Evolutionary conservation across 768 basidiomycete species (phyloP), one percentile per base, ranked within the genome.

Genomic region (Mycena sanguinolenta): DNA sequence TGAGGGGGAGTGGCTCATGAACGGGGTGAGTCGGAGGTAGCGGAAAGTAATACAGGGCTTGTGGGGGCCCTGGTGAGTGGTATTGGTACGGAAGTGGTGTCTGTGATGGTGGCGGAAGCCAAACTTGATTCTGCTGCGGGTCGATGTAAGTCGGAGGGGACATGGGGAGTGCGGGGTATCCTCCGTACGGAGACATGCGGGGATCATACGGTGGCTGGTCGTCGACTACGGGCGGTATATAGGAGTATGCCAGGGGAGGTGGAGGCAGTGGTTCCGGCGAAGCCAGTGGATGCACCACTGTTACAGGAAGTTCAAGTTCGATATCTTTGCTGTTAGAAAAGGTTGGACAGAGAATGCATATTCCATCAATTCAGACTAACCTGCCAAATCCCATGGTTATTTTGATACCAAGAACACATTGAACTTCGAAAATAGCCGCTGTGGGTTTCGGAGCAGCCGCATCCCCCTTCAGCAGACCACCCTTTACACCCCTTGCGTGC

Each of bases 321-420:
- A 93, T 86, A 76, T 95, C 92, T 78, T 93, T 94, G 74, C 94
- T 95, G 73, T 70, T 71, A 61, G 58, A 68, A 25, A 67, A 30
- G 60, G 23, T 54, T 54, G 63, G 65, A 42, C 70, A 64, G 23
- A 27, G n/a, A 61, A 46, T 23, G 65, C 21, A 13, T 55, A 14
- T 34, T 68, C 4, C 46, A 61, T 58, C 62, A 23, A 34, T 30
- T 27, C 55, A 38, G 19, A 79, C 85, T 58, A 73, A 94, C 93
- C 87, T 91, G 77, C 89, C 92, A 49, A 91, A 80, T 38, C 90
- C 91, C 90, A 93, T 91, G n/a, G 82, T 82, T 59, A 95, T 83
- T 76, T 84, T 90, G 60, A 95, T 80, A 28, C 81, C 83, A n/a
- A 94, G 82, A 17, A 85, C 79, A 70, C 91, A 92, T 52, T 86